Conservation (phyloP, 2,329 filamentous ascomycete species). For the Curvularia verruculosa region DNA sequence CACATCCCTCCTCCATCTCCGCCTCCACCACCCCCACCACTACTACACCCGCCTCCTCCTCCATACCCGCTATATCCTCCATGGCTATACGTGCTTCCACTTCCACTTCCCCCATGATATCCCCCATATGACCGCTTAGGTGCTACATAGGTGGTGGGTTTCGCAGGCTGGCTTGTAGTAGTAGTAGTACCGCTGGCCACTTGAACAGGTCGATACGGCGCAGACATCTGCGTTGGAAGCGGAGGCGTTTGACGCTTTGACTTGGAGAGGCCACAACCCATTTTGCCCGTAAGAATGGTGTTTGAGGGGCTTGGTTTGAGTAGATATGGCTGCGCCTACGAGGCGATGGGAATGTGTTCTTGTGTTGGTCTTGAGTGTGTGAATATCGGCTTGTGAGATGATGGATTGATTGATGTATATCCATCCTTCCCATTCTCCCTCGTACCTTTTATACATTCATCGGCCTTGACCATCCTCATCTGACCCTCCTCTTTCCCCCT, state of each 20-base stretch:
- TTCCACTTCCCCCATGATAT: background rate
- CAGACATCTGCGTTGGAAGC: conserved; percentile 15
- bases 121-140: background rate
- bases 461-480: too few species aligned
- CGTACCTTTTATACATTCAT: background rate
- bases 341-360: background rate
- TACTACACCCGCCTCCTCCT: background rate
- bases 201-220: too few species aligned
- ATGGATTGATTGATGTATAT: background rate
- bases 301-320: background rate
- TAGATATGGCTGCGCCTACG: background rate
- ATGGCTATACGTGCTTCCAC: background rate
- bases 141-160: too few species aligned
- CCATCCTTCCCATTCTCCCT: background rate
- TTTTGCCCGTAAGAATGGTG: conserved; percentile 1
- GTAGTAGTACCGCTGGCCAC: too few species aligned
- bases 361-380: background rate
- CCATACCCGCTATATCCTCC: background rate
- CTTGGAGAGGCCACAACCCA: conserved; percentile 32
- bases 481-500: too few species aligned
- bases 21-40: background rate
- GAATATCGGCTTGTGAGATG: too few species aligned
- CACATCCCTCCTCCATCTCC: conserved; percentile 7
- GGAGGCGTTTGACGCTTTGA: conserved; percentile 11
- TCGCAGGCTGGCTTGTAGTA: too few species aligned